Percentiles rank a stretch among this genome's conserved stretches.
These are phyloP conservation scores for Puccinia triticina DNA, from an alignment of 1,284 basidiomycete genomes.

Conservation along the genomic window DNA sequence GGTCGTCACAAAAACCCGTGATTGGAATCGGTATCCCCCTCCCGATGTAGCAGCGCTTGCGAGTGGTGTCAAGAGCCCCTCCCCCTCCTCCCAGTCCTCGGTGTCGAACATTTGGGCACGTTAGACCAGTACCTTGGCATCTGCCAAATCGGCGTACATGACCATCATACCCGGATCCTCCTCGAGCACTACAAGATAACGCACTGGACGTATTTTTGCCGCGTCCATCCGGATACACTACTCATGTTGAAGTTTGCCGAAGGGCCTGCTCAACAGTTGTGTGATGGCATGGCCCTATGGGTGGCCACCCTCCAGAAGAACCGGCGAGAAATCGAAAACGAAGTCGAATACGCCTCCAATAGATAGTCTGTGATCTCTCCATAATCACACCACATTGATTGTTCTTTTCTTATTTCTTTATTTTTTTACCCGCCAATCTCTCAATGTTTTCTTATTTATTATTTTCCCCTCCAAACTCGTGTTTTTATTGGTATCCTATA, in stretches of 20 bases:
- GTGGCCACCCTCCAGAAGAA: not conserved
- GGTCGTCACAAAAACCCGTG: too few relatives aligned
- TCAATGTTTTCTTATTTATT: too few relatives aligned
- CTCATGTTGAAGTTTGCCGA: not conserved
- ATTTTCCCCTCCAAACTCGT: too few relatives aligned
- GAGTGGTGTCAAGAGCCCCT: too few relatives aligned
- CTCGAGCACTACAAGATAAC: not conserved
- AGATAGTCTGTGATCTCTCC: too few relatives aligned
- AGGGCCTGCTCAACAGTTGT: not conserved
- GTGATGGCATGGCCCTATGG: not conserved
- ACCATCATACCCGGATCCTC: not conserved
- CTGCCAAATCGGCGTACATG: not conserved
- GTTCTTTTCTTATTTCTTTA: too few relatives aligned
- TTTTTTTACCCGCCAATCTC: too few relatives aligned
- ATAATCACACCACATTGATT: too few relatives aligned
- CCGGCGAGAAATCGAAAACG: not conserved
- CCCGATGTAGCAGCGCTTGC: too few relatives aligned
- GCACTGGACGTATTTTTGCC: not conserved
- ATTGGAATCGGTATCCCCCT: too few relatives aligned
- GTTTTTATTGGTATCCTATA: too few relatives aligned
- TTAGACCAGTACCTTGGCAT: not conserved
- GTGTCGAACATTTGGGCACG: not conserved
- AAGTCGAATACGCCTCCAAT: not conserved
- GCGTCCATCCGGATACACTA: not conserved
- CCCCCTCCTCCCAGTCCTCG: not conserved